Evolutionary conservation across 805 yeast species (phyloP), one percentile per base, ranked within the genome.

Genomic region (Yarrowia sp.): DNA sequence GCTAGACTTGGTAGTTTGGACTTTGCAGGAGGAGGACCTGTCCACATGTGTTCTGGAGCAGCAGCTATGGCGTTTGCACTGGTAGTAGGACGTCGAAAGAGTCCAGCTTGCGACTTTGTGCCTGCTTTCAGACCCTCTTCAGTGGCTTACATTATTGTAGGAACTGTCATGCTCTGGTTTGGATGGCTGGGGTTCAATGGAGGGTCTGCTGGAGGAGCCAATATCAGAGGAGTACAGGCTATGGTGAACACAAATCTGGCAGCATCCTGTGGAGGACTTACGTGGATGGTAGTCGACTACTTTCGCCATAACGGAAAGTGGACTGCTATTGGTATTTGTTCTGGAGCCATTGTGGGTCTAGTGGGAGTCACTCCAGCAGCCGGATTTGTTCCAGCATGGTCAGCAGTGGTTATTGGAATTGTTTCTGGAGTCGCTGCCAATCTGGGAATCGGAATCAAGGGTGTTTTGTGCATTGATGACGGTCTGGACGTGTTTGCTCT

Each of bases 111-210:
- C 4, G 58, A 35, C 41, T 10, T 51, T 2, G 41, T 51, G 9
- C 48, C 48, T 3, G 97, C 91, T 74, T 81, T 81, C 11, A 90
- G 86, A 79, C 98, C 99, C 43, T 98, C 93, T 75, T 88, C 95
- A 17, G 96, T 93, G 41, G 84, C 96, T 8, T 84, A 91, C 56
- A 90, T 92, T 66, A 97, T 92, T 17, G 78, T 95, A 66, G 99
- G 99, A 65, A 92, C 98, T 22, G 87, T 90, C 12, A 89, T 95
- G 81, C 83, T 93, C 71, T 93, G 98, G 97, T 92, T 93, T 72
- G 99, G 98, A 30, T 95, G 99, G 99, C 92, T 92, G 73, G 98
- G 97, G 35, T 95, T 95, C 85, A 95, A 95, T 82, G 97, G 97
- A 77, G 98, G 98, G 71, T 91, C 97, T 56, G 89, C 98, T 62